Conservation (phyloP, 768 basidiomycete genomes). For the Mycena leptocephala region DNA sequence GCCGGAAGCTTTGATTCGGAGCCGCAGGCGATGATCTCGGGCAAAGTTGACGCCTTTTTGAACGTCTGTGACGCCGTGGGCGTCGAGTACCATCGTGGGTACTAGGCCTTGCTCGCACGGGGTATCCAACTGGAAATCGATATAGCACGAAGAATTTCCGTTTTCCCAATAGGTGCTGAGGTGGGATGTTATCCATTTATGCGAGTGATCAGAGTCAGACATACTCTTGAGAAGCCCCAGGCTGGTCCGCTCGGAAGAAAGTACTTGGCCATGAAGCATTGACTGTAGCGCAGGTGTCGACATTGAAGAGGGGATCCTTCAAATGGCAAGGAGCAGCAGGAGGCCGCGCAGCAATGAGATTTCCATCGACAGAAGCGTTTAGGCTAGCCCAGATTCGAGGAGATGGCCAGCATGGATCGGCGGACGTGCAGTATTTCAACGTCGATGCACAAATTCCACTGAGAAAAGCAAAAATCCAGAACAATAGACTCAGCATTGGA, state of each 20-base stretch:
- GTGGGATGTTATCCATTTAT: background rate
- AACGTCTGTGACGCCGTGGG: slow-evolving; percentile 37
- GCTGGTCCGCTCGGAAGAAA: slow-evolving; percentile 21
- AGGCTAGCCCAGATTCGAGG: slow-evolving; percentile 6
- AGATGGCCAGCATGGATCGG: slow-evolving; percentile 25
- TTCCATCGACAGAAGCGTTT: slow-evolving; percentile 19
- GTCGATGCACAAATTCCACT: background rate
- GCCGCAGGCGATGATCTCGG: slow-evolving; percentile 28
- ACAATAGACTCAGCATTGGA: background rate
- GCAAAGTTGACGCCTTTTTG: slow-evolving; percentile 42
- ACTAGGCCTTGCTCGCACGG: slow-evolving; percentile 42
- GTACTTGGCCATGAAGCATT: slow-evolving; percentile 24
- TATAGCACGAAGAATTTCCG: slow-evolving; percentile 34
- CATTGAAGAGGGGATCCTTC: slow-evolving; percentile 19
- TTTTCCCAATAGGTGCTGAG: slow-evolving; percentile 29
- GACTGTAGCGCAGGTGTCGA: slow-evolving; percentile 6
- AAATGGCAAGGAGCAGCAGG: slow-evolving; percentile 22
- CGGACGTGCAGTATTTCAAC: slow-evolving; percentile 15
- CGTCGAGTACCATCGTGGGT: slow-evolving; percentile 40
- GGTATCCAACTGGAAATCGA: slow-evolving; percentile 48
- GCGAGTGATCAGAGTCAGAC: background rate
- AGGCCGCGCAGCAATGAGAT: slow-evolving; percentile 13
- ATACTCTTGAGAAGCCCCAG: slow-evolving; percentile 22
- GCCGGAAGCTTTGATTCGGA: slow-evolving; percentile 45
- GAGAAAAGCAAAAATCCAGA: background rate